Percentiles rank a stretch among this genome's conserved stretches.
Evolutionary conservation across 352 stramenopile species (phyloP).

Genomic region (Phytopythium kandeliae): DNA sequence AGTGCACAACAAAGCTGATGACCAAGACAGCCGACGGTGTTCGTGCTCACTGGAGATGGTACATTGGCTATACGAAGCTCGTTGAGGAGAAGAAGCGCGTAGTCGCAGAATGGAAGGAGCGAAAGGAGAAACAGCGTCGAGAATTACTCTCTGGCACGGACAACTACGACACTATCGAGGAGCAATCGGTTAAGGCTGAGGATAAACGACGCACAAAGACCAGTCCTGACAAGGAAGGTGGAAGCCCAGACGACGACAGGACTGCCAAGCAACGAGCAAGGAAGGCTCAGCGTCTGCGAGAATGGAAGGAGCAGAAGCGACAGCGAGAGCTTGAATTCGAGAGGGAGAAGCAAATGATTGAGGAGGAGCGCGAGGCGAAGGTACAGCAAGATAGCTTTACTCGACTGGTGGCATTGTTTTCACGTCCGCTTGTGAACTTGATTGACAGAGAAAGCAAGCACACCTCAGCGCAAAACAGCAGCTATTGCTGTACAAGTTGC

Average conservation of each 20-base stretch:
- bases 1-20: constrained; percentile 43
- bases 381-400: not conserved
- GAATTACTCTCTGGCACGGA: constrained; percentile 8
- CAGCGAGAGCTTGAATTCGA: constrained; percentile 22
- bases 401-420: not conserved
- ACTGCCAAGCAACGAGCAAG: constrained; percentile 16
- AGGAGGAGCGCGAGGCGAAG: constrained; percentile 36
- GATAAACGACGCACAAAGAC: too few relatives aligned
- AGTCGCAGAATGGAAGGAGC: constrained; percentile 48
- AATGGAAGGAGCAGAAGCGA: constrained; percentile 46
- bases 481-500: constrained; percentile 61
- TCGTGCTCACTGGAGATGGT: constrained; percentile 67
- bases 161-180: not conserved
- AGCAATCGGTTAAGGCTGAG: too few relatives aligned
- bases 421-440: constrained; percentile 4
- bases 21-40: constrained; percentile 49
- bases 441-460: constrained; percentile 39
- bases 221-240: not conserved
- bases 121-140: constrained; percentile 41
- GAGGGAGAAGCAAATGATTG: constrained; percentile 26
- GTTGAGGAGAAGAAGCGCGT: constrained; percentile 54
- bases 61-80: constrained; percentile 42
- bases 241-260: not conserved
- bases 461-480: constrained; percentile 74
- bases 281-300: constrained; percentile 20